phyloP scores from a whole-genome alignment of 2,329 filamentous ascomycete species.

The Orbilia blumenaviensis region DNA sequence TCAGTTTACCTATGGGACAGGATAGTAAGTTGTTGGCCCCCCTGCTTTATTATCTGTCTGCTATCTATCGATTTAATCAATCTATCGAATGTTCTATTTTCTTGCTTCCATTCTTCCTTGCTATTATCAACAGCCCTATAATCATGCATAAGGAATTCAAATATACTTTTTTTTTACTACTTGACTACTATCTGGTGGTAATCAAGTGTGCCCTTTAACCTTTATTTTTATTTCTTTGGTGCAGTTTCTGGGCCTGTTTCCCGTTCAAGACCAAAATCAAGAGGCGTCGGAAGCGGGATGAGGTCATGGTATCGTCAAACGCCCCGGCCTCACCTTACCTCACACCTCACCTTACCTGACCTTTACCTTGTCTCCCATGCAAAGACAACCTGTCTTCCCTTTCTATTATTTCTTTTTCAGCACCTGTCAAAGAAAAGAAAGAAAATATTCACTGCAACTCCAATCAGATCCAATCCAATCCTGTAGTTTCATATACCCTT shows the following conservation, averaged over 20 bases:
- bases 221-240: not conserved
- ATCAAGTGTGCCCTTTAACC: not conserved
- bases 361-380: not conserved
- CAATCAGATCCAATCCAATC: not conserved
- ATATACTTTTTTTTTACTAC: too few relatives aligned
- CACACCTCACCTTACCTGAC: conserved; percentile 24
- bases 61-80: not conserved
- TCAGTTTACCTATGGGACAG: conserved; percentile 53
- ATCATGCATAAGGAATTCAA: too few relatives aligned
- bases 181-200: not conserved
- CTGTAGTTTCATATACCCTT: not conserved
- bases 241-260: not conserved
- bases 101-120: too few relatives aligned
- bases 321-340: conserved; percentile 41
- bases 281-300: conserved; percentile 27
- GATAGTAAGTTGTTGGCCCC: conserved; percentile 32
- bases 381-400: not conserved
- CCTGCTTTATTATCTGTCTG: too few relatives aligned
- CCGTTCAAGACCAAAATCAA: not conserved
- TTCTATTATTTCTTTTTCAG: not conserved
- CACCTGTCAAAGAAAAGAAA: not conserved
- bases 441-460: not conserved
- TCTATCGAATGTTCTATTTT: not conserved
- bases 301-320: conserved; percentile 54
- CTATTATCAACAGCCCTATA: conserved; percentile 13